Percentiles rank a stretch among this genome's conserved stretches.
Evolutionary conservation across 2,329 filamentous ascomycete species (phyloP).

Genomic region (Elsinoe fawcettii): DNA sequence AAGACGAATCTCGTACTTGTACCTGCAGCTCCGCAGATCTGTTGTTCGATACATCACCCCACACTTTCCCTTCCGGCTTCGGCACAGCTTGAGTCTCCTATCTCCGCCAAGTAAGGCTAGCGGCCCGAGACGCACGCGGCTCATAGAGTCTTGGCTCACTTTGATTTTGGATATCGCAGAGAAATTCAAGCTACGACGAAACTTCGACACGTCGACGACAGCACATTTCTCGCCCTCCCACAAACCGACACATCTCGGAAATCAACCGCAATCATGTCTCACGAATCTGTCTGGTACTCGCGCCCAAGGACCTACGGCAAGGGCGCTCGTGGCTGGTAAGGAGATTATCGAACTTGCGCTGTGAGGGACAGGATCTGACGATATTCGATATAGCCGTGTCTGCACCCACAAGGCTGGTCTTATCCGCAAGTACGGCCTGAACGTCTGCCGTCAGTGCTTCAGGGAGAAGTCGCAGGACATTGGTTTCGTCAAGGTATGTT

Average conservation of each 20-base stretch:
- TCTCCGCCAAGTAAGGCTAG: neutral
- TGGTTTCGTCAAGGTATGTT: conserved; percentile 58
- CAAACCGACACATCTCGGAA: neutral
- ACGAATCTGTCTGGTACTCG: conserved; percentile 99
- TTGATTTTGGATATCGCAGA: conserved; percentile 10
- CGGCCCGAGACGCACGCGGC: neutral
- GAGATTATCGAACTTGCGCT: conserved; percentile 21
- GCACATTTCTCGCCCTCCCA: neutral
- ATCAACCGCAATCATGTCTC: conserved; percentile 60
- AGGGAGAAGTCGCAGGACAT: conserved; percentile 60
- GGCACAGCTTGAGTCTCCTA: neutral
- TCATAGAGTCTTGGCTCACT: conserved; percentile 1
- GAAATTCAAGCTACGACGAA: conserved; percentile 15
- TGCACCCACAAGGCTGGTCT: conserved; percentile 97
- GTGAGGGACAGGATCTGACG: conserved; percentile 21
- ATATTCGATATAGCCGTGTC: conserved; percentile 53
- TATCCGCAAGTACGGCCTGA: conserved; percentile 98
- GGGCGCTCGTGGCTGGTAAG: conserved; percentile 88
- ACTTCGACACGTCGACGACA: neutral
- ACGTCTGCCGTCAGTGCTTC: conserved; percentile 69
- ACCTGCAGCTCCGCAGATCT: neutral
- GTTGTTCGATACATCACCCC: neutral
- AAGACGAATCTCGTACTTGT: neutral
- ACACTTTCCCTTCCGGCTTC: neutral
- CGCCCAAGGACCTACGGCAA: conserved; percentile 96